Conservation (phyloP, 148 eudicot species). For the Fagopyrum esculentum region DNA sequence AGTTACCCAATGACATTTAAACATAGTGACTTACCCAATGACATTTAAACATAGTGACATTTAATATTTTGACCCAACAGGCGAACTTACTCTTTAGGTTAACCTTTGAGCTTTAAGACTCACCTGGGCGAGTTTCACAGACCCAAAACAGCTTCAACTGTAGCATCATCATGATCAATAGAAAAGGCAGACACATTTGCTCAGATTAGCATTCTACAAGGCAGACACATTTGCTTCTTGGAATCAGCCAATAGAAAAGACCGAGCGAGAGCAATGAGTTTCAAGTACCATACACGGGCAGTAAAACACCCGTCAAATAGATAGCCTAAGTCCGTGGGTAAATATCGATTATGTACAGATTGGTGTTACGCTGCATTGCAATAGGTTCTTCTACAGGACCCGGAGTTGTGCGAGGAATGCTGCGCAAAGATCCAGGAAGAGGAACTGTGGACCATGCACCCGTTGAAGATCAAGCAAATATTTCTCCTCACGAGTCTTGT, state of each 20-base stretch:
- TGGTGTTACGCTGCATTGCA: neutral
- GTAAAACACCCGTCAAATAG: neutral
- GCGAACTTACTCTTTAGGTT: too few species aligned
- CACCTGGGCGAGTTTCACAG: neutral
- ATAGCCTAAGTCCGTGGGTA: neutral
- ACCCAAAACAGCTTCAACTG: slow-evolving; percentile 11
- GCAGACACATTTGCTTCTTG: slow-evolving; percentile 6
- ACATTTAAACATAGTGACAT: too few species aligned
- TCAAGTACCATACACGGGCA: neutral
- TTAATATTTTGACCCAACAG: too few species aligned
- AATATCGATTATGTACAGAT: slow-evolving; percentile 2
- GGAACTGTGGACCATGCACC: slow-evolving; percentile 79
- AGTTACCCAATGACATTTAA: too few species aligned
- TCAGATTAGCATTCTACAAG: slow-evolving; percentile 10
- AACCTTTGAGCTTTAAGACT: neutral
- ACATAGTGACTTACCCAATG: too few species aligned
- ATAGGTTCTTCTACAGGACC: slow-evolving; percentile 41
- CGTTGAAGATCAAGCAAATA: slow-evolving; percentile 91
- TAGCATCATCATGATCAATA: neutral
- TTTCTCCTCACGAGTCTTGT: slow-evolving; percentile 79
- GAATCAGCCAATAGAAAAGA: slow-evolving; percentile 1
- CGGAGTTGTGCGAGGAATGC: slow-evolving; percentile 95
- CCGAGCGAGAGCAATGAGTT: slow-evolving; percentile 5
- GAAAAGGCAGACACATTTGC: neutral
- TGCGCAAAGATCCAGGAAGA: slow-evolving; percentile 87